phyloP scores from a whole-genome alignment of 495 filamentous ascomycete species.

The Aspergillus baeticus region DNA sequence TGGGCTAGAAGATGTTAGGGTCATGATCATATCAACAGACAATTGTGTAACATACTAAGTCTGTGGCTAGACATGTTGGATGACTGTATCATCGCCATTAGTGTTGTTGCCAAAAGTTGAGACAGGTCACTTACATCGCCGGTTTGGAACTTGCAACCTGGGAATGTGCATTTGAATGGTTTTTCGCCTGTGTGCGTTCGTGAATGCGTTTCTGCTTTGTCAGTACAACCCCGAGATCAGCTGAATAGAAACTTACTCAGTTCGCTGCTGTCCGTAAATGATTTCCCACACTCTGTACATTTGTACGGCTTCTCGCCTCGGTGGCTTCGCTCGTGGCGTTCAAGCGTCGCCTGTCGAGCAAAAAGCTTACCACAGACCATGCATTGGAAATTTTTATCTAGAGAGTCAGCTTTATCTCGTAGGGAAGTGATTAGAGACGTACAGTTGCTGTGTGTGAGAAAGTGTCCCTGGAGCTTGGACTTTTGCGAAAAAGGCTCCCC shows the following conservation, averaged over 20 bases:
- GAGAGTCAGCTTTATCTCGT: background rate
- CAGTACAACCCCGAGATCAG: constrained; percentile 2
- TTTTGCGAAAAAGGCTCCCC: constrained; percentile 50
- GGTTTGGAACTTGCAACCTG: constrained; percentile 48
- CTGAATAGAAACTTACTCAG: constrained; percentile 34
- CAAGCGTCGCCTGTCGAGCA: constrained; percentile 46
- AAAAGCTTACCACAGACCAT: constrained; percentile 48
- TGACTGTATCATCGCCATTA: constrained; percentile 27
- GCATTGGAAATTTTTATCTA: constrained; percentile 48
- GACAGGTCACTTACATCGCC: constrained; percentile 38
- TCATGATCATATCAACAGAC: background rate
- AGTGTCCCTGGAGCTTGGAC: constrained; percentile 50
- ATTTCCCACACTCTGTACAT: constrained; percentile 44
- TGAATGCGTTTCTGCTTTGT: constrained; percentile 47
- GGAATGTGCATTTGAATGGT: constrained; percentile 48
- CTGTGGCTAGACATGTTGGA: constrained; percentile 52
- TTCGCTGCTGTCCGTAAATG: constrained; percentile 50
- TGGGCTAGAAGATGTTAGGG: constrained; percentile 34
- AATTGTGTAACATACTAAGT: constrained; percentile 31
- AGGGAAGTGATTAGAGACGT: constrained; percentile 8
- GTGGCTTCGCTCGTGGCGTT: constrained; percentile 53
- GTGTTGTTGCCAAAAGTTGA: background rate
- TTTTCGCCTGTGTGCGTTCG: constrained; percentile 53
- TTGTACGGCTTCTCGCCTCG: constrained; percentile 51
- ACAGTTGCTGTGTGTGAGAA: constrained; percentile 50